These are phyloP conservation scores for Gossypium aridum DNA, from an alignment of 441 rosid genomes.

Conservation along the genomic window DNA sequence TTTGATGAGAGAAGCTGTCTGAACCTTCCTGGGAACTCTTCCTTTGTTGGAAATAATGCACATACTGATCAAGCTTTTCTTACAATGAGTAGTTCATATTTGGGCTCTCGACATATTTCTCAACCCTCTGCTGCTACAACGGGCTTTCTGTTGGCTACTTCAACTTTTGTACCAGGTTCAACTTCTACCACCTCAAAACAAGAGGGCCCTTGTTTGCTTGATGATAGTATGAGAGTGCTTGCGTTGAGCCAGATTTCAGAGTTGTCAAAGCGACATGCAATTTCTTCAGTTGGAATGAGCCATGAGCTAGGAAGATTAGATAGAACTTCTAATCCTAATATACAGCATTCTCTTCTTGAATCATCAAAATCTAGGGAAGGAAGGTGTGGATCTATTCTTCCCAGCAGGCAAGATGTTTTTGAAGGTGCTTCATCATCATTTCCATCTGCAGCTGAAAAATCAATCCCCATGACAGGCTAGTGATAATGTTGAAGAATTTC, in stretches of 20 bases:
- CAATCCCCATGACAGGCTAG: slow-evolving; percentile 26
- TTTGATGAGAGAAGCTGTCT: slow-evolving; percentile 20
- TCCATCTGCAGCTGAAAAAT: slow-evolving; percentile 17
- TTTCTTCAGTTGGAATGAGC: slow-evolving; percentile 25
- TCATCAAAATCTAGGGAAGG: slow-evolving; percentile 21
- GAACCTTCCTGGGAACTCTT: slow-evolving; percentile 19
- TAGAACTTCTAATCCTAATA: slow-evolving; percentile 16
- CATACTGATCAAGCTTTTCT: slow-evolving; percentile 14
- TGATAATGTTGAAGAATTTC: not conserved
- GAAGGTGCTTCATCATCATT: slow-evolving; percentile 15
- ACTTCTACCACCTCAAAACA: slow-evolving; percentile 17
- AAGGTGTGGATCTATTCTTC: slow-evolving; percentile 12
- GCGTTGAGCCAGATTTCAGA: slow-evolving; percentile 37
- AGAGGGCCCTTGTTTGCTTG: slow-evolving; percentile 26
- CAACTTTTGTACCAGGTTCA: slow-evolving; percentile 14
- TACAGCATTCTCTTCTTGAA: slow-evolving; percentile 23
- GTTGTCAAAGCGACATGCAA: slow-evolving; percentile 35
- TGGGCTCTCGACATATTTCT: slow-evolving; percentile 14
- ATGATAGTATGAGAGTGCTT: slow-evolving; percentile 39
- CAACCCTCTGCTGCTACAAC: slow-evolving; percentile 23
- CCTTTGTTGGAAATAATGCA: slow-evolving; percentile 17
- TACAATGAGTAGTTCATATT: slow-evolving; percentile 13
- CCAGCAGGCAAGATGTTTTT: slow-evolving; percentile 17
- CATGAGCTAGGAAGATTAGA: slow-evolving; percentile 19
- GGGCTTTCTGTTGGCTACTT: slow-evolving; percentile 17